phyloP scores from a whole-genome alignment of 2,329 filamentous ascomycete genomes.

The Scleromitrula shiraiana region DNA sequence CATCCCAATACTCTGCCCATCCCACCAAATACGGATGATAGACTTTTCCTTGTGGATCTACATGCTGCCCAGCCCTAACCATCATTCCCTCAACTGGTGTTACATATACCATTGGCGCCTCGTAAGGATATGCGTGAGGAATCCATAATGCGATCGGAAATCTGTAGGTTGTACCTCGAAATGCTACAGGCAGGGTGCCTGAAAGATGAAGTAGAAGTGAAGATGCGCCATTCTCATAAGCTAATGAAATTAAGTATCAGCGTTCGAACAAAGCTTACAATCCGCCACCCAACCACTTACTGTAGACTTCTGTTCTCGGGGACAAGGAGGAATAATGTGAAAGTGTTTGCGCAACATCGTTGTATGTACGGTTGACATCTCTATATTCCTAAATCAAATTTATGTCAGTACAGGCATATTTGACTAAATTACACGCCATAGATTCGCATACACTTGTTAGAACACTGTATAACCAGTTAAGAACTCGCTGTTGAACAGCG shows the following conservation, averaged over 20 bases:
- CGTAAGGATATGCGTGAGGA: conserved; percentile 79
- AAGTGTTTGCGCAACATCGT: conserved; percentile 78
- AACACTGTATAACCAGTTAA: conserved; percentile 94
- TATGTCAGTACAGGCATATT: conserved; percentile 8
- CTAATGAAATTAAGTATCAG: conserved; percentile 37
- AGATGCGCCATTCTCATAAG: conserved; percentile 80
- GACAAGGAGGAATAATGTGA: conserved; percentile 71
- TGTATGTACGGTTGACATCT: conserved; percentile 87
- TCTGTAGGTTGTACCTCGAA: conserved; percentile 80
- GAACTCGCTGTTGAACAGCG: conserved; percentile 78
- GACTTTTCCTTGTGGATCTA: conserved; percentile 84
- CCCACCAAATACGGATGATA: conserved; percentile 93
- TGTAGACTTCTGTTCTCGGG: conserved; percentile 90
- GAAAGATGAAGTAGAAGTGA: conserved; percentile 79
- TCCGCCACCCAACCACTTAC: conserved; percentile 41
- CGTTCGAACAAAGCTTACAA: neutral
- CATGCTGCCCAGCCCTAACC: conserved; percentile 87
- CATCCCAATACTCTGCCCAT: conserved; percentile 87
- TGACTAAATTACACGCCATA: neutral
- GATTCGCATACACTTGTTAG: conserved; percentile 57
- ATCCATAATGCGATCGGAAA: conserved; percentile 93
- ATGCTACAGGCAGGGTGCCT: conserved; percentile 84
- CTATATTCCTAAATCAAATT: conserved; percentile 72
- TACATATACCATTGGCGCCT: conserved; percentile 81
- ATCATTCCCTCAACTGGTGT: conserved; percentile 83